phyloP scores from a whole-genome alignment of 2,329 filamentous ascomycete species.

The Coniochaeta ligniaria region DNA sequence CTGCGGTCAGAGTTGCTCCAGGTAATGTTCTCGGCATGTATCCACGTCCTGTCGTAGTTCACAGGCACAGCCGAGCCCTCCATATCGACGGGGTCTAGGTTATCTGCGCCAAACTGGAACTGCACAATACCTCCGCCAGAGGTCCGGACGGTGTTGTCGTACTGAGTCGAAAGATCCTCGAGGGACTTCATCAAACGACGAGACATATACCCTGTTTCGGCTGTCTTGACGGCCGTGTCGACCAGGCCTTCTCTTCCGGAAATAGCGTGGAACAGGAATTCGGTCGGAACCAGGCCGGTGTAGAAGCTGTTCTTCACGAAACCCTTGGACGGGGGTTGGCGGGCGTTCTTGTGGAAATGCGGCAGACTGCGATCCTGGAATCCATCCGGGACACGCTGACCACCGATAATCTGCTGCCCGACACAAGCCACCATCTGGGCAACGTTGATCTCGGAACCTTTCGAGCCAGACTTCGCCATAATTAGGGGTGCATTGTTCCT shows the following conservation, averaged over 20 bases:
- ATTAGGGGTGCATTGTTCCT: conserved; percentile 87
- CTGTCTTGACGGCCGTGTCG: conserved; percentile 97
- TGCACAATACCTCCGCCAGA: conserved; percentile 86
- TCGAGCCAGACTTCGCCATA: conserved; percentile 97
- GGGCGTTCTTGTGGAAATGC: conserved; percentile 89
- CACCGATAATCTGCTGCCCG: conserved; percentile 95
- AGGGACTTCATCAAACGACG: conserved; percentile 95
- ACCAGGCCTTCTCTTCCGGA: conserved; percentile 97
- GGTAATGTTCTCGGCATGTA: conserved; percentile 67
- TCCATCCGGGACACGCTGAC: conserved; percentile 85
- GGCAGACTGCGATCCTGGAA: conserved; percentile 94
- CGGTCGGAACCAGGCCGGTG: conserved; percentile 78
- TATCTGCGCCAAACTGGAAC: conserved; percentile 95
- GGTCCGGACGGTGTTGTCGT: conserved; percentile 91
- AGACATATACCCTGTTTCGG: conserved; percentile 99
- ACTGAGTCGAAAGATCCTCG: conserved; percentile 87
- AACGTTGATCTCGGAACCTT: conserved; percentile 96
- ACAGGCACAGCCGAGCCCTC: conserved; percentile 90
- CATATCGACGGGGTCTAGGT: conserved; percentile 95
- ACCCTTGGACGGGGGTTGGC: conserved; percentile 89
- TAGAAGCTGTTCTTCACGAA: conserved; percentile 99
- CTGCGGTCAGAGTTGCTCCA: conserved; percentile 71
- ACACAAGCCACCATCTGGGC: conserved; percentile 98
- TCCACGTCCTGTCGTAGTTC: conserved; percentile 85
- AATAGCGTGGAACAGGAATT: conserved; percentile 98